Base-by-base conservation (phyloP, 2,329 filamentous ascomycete genomes). In the Trichoderma pleuroti region DNA sequence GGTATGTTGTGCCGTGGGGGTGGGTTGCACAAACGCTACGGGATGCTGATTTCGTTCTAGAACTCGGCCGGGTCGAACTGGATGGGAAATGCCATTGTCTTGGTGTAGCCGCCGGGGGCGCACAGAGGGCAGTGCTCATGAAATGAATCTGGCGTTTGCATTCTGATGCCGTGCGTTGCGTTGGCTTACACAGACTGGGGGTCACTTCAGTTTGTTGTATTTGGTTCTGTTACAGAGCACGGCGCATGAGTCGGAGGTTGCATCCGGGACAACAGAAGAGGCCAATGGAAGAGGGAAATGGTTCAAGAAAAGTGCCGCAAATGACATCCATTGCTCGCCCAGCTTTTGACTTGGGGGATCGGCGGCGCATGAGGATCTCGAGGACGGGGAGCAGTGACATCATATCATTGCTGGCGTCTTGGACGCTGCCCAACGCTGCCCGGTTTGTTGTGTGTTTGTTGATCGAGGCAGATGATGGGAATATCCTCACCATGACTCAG, bases 381-480 rank as follows among this genome's bases (percentile, higher is more conserved):
- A n/a, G 16, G 39, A 42, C 39, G 4, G 16, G 39, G 39, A 42
- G 39, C 16, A 36, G 63, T 66, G 63, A 66, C 63, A 66, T 66
- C 63, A 66, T 57, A 66, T 66, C 63, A 66, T 57, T 39, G 63
- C n/a, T 30, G 49, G 32, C 39, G 49, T 34, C 11, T 57, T 32
- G 11, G n/a, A 34, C 57, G 63, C 16, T 66, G 63, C 49, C 63
- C 32, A 66, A 66, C 16, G 49, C 36, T 62, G 60, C 26, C 26
- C 39, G 39, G 18, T 28, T 56, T 54, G 49, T 28, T 28, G 26
- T 28, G 26, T 28, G 5, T 28, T 5, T 46, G 42, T 49, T 49
- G 21, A 9, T 6, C 21, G 18, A 49, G 42, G 42, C 2, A n/a
- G 42, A 21, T 11, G 42, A 49, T 49, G n/a, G 42, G 10, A 0